These are phyloP conservation scores for Chernovozyma sophiae-reginae DNA, from an alignment of 1,139 yeast species.

Conservation along the genomic window DNA sequence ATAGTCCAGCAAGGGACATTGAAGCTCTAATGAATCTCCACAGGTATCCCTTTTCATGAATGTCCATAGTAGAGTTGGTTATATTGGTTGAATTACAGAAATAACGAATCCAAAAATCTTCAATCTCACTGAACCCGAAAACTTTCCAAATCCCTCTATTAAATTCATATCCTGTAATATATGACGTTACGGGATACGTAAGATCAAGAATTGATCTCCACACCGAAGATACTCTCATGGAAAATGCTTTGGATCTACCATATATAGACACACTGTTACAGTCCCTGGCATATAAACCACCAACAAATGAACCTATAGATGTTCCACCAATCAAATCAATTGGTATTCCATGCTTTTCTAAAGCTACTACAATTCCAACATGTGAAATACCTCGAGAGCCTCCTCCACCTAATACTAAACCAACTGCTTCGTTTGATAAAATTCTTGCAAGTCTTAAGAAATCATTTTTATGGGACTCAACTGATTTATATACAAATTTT, in stretches of 20 bases:
- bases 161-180: slow-evolving; percentile 95
- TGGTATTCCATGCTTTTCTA: slow-evolving; percentile 93
- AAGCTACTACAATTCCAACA: slow-evolving; percentile 83
- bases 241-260: slow-evolving; percentile 84
- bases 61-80: slow-evolving; percentile 92
- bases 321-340: slow-evolving; percentile 95
- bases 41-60: slow-evolving; percentile 86
- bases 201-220: slow-evolving; percentile 85
- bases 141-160: slow-evolving; percentile 96
- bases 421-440: slow-evolving; percentile 89
- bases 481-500: slow-evolving; percentile 24
- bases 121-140: slow-evolving; percentile 87
- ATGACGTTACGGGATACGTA: slow-evolving; percentile 91
- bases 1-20: slow-evolving; percentile 91
- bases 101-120: slow-evolving; percentile 90
- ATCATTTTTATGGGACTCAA: slow-evolving; percentile 74
- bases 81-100: slow-evolving; percentile 94
- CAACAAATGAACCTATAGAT: slow-evolving; percentile 92
- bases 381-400: slow-evolving; percentile 96
- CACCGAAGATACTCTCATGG: slow-evolving; percentile 73
- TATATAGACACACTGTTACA: slow-evolving; percentile 87
- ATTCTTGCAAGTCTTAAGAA: slow-evolving; percentile 86
- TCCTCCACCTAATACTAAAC: slow-evolving; percentile 94
- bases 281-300: slow-evolving; percentile 90
- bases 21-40: slow-evolving; percentile 96